Base-by-base conservation (phyloP, 805 yeast genomes). In the Yarrowia yakushimensis region DNA sequence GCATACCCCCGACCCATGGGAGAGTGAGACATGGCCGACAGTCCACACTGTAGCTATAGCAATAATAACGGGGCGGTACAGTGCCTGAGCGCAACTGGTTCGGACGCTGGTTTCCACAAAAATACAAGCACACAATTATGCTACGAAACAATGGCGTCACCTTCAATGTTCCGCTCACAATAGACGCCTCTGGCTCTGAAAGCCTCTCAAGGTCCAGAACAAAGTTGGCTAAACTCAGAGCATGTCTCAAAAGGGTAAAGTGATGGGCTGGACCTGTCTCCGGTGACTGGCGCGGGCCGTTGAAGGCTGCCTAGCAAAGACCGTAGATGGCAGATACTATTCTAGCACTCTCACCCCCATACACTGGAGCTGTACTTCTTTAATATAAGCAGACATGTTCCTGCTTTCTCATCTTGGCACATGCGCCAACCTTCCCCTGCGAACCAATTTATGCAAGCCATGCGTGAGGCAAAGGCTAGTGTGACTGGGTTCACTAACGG, bases 371-470 rank as follows among this genome's bases (percentile, higher is more conserved):
- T 45, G 52, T 36, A 45, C 52, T 7, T 2, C 1, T 18, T 45
- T 45, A 45, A 45, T 45, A 45, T 45, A 17, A 2, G 27, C 36
- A 30, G 27, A 45, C 18, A 30, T 45, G 52, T 45, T 30, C 52
- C 52, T 45, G 52, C 52, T 45, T 45, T 17, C 12, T 30, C 52
- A 27, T 30, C 52, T 45, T 45, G 52, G 52, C 52, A 45, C 52
- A 45, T 28, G 36, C 52, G 13, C 52, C 52, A 30, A 36, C 36
- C 52, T 45, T 45, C 36, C 36, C 52, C 52, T 45, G 52, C 52
- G 30, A 28, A 25, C 52, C 52, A 45, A 45, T 45, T 45, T 45
- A 45, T 45, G 52, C 52, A 45, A 45, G 52, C 52, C 52, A 28
- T 45, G 52, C 52, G 25, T 45, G 27, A 45, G 30, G 18, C 36